phyloP scores from a whole-genome alignment of 2,329 filamentous ascomycete genomes.

The Curvularia eragrostidis region DNA sequence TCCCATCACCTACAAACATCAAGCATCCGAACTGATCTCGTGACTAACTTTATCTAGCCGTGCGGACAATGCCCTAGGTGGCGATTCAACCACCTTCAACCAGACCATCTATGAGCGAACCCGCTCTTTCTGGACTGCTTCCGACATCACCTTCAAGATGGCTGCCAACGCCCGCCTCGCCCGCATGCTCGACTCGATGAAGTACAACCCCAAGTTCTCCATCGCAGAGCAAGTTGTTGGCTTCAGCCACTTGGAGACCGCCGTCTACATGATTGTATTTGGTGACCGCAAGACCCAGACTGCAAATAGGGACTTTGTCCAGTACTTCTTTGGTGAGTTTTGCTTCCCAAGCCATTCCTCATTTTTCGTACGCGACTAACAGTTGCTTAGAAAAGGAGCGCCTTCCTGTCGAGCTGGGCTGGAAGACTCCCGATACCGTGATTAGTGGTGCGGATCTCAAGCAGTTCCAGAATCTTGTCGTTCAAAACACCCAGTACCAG shows the following conservation, averaged over 20 bases:
- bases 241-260: slow-evolving; percentile 3
- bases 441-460: background rate
- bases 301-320: background rate
- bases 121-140: slow-evolving; percentile 32
- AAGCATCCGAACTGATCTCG: background rate
- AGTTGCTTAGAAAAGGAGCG: slow-evolving; percentile 1
- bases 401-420: slow-evolving; percentile 3
- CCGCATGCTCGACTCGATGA: slow-evolving; percentile 11
- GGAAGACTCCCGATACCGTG: background rate
- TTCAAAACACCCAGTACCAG: background rate
- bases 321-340: slow-evolving; percentile 8
- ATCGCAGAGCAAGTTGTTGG: background rate
- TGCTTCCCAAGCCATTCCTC: background rate
- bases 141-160: slow-evolving; percentile 6
- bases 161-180: slow-evolving; percentile 11
- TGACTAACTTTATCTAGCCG: background rate
- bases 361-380: too few species aligned
- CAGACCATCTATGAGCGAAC: slow-evolving; percentile 57
- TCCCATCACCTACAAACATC: background rate
- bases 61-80: background rate
- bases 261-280: slow-evolving; percentile 8
- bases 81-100: slow-evolving; percentile 49
- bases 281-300: slow-evolving; percentile 5
- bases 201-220: slow-evolving; percentile 5
- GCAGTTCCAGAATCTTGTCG: background rate